Percentiles rank a stretch among this genome's conserved stretches.
phyloP scores from a whole-genome alignment of 805 yeast genomes.

The Tetrapisispora nanseiensis region DNA sequence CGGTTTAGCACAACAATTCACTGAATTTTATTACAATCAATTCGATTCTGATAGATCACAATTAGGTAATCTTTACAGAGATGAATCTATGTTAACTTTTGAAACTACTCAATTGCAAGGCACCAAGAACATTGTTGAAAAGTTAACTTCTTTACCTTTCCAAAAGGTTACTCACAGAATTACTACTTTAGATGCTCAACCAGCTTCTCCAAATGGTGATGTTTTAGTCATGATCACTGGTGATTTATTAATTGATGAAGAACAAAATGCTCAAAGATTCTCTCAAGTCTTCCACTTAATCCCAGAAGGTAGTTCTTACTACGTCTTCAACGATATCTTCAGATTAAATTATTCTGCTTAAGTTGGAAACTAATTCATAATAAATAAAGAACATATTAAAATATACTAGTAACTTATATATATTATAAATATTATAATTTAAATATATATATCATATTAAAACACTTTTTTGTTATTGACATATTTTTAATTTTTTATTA shows the following conservation, averaged over 20 bases:
- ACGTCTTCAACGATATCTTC: conserved; percentile 93
- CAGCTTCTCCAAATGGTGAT: conserved; percentile 86
- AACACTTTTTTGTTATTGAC: too few relatives aligned
- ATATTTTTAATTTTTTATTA: too few relatives aligned
- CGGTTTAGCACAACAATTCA: conserved; percentile 63
- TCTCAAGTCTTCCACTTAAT: conserved; percentile 96
- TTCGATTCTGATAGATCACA: conserved; percentile 88
- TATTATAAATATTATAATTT: too few relatives aligned
- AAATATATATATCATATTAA: too few relatives aligned
- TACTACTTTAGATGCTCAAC: conserved; percentile 95
- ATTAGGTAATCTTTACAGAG: conserved; percentile 90
- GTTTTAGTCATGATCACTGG: conserved; percentile 97
- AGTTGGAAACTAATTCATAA: too few relatives aligned
- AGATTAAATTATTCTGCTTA: conserved; percentile 77
- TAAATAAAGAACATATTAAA: too few relatives aligned
- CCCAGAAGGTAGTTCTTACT: conserved; percentile 86
- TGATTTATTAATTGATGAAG: conserved; percentile 82
- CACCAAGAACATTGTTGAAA: conserved; percentile 84
- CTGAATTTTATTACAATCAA: conserved; percentile 89
- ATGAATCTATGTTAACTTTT: conserved; percentile 93
- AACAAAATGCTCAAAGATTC: conserved; percentile 89
- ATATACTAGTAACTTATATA: too few relatives aligned
- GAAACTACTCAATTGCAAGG: conserved; percentile 94
- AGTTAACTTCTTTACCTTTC: conserved; percentile 81
- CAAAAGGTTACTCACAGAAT: conserved; percentile 88